Conservation (phyloP, 768 basidiomycete species). For the Termitomyces heimii region DNA sequence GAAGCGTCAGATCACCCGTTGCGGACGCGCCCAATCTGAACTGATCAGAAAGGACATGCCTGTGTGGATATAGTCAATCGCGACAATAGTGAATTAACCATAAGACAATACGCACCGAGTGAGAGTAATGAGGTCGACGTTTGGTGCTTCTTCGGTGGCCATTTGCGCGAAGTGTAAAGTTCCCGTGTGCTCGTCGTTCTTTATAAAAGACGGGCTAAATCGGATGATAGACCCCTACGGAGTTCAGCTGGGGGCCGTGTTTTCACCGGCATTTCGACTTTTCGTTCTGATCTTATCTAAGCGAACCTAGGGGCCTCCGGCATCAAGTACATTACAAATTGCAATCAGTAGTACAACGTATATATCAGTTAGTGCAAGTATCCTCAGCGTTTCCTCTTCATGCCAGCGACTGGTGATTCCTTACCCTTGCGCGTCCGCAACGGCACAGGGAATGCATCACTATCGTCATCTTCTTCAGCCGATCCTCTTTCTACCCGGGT, state of each 20-base stretch:
- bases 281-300: conserved; percentile 10
- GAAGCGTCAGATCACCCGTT: conserved; percentile 90
- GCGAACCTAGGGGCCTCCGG: too few species aligned
- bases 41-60: conserved; percentile 87
- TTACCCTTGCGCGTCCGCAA: conserved; percentile 64
- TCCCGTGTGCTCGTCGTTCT: neutral
- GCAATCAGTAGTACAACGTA: neutral
- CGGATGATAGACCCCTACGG: conserved; percentile 15
- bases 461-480: conserved; percentile 61
- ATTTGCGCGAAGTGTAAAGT: conserved; percentile 23
- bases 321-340: neutral
- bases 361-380: conserved; percentile 12
- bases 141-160: conserved; percentile 62
- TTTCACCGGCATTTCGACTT: conserved; percentile 9
- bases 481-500: conserved; percentile 17
- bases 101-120: conserved; percentile 56
- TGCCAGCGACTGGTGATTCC: conserved; percentile 42
- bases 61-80: conserved; percentile 19
- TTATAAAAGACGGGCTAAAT: conserved; percentile 14
- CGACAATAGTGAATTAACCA: neutral
- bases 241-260: conserved; percentile 11
- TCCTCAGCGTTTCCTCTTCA: conserved; percentile 63
- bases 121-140: conserved; percentile 87
- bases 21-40: conserved; percentile 75
- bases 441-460: conserved; percentile 68